Conservation (phyloP, 2,329 filamentous ascomycete species). For the Stagonosporopsis vannaccii region DNA sequence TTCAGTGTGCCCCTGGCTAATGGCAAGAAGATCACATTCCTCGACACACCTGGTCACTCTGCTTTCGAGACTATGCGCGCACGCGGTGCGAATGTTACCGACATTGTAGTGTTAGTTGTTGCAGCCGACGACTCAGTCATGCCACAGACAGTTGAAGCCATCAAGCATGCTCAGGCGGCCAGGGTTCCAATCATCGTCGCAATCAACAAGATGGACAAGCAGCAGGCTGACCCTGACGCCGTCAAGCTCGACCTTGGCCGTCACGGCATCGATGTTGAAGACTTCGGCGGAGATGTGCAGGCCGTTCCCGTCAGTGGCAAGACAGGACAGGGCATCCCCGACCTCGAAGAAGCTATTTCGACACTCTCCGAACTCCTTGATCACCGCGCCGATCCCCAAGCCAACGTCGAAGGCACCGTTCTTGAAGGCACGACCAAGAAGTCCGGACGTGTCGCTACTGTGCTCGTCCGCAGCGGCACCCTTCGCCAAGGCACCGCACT, state of each 20-base stretch:
- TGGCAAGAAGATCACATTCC: conserved; percentile 91
- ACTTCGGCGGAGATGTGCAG: conserved; percentile 93
- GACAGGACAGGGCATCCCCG: conserved; percentile 88
- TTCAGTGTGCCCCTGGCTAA: conserved; percentile 86
- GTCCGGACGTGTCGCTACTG: conserved; percentile 83
- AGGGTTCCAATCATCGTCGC: conserved; percentile 96
- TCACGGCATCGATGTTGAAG: conserved; percentile 89
- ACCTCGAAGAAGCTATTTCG: conserved; percentile 89
- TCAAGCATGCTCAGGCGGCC: conserved; percentile 88
- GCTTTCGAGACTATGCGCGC: conserved; percentile 97
- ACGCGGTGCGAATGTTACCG: conserved; percentile 92
- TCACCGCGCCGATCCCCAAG: conserved; percentile 78
- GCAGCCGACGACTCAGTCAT: conserved; percentile 97
- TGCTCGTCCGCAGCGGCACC: conserved; percentile 88
- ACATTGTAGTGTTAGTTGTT: conserved; percentile 95
- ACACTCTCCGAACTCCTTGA: conserved; percentile 90
- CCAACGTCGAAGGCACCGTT: conserved; percentile 89
- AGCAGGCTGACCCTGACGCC: conserved; percentile 77
- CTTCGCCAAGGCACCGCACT: conserved; percentile 81
- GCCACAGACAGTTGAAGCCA: conserved; percentile 93
- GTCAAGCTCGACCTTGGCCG: conserved; percentile 88
- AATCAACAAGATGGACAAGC: conserved; percentile 96
- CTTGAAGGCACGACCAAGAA: conserved; percentile 90
- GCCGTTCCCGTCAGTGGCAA: conserved; percentile 91
- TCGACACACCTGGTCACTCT: conserved; percentile 95